Percentiles rank a stretch among this genome's conserved stretches.
Conservation (phyloP, 305 asterid genomes). For the Nicotiana rustica region DNA sequence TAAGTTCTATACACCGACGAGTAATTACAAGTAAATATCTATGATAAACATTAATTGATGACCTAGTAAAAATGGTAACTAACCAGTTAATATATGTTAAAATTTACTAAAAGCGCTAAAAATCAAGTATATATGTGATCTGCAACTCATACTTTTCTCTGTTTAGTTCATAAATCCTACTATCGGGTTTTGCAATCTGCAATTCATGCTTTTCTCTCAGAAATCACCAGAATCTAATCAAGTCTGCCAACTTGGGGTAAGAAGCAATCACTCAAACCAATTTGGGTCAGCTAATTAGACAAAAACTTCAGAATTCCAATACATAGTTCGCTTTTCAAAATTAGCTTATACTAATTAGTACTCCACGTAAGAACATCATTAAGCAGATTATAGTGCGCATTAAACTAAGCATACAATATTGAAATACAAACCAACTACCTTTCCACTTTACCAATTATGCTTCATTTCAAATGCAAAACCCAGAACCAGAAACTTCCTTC, state of each 20-base stretch:
- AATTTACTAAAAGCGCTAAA: too few species aligned
- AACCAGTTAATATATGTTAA: too few species aligned
- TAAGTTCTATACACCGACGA: too few species aligned
- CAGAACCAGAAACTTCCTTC: not conserved
- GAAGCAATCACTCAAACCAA: not conserved
- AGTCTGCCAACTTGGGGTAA: not conserved
- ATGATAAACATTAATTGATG: too few species aligned
- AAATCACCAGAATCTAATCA: not conserved
- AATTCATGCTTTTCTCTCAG: not conserved
- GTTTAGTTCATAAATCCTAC: too few species aligned
- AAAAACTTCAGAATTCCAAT: not conserved
- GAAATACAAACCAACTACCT: not conserved
- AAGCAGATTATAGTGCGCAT: too few species aligned
- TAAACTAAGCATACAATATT: not conserved
- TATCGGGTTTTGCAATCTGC: not conserved
- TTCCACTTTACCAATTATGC: not conserved
- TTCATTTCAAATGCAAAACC: slow-evolving; percentile 9
- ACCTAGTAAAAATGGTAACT: too few species aligned
- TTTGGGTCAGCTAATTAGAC: slow-evolving; percentile 11
- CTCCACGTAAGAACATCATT: too few species aligned
- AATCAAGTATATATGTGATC: too few species aligned
- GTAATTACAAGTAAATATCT: too few species aligned
- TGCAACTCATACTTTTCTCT: too few species aligned
- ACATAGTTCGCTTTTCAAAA: not conserved
- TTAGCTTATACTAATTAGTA: too few species aligned